These are phyloP conservation scores for Arctium minus DNA, from an alignment of 129 eudicot genomes.

Conservation along the genomic window DNA sequence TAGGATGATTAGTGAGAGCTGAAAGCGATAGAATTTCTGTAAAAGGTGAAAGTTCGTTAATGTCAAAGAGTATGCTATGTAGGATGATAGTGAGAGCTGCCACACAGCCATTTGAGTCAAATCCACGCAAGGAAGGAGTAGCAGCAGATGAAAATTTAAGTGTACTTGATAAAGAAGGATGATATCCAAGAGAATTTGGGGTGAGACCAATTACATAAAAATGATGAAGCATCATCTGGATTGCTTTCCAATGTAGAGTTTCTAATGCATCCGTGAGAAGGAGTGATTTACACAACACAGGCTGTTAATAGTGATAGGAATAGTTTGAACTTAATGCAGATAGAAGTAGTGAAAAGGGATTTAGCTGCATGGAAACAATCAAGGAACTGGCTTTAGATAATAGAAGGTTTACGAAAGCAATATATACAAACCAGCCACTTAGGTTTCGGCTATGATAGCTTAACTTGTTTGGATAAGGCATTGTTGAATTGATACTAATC, in stretches of 20 bases:
- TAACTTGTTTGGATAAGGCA: background rate
- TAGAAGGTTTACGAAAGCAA: background rate
- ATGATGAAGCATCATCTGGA: too few species aligned
- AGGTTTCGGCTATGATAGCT: background rate
- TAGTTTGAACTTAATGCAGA: background rate
- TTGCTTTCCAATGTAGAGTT: background rate
- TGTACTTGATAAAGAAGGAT: too few species aligned
- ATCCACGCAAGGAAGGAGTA: too few species aligned
- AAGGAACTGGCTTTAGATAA: background rate
- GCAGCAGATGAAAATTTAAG: too few species aligned
- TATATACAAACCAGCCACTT: background rate
- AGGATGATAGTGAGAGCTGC: too few species aligned
- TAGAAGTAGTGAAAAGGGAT: background rate
- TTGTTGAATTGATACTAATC: background rate
- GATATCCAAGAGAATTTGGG: too few species aligned
- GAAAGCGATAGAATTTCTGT: background rate
- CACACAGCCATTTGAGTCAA: too few species aligned
- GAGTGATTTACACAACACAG: background rate
- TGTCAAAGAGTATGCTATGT: too few species aligned
- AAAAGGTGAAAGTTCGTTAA: background rate
- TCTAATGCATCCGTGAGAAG: background rate
- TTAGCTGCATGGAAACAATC: too few species aligned
- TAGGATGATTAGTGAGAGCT: too few species aligned
- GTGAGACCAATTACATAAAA: too few species aligned
- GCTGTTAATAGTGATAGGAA: background rate